Percentiles rank a stretch among this genome's conserved stretches.
Conservation (phyloP, 2,329 filamentous ascomycete genomes). For the Colletotrichum tabaci region DNA sequence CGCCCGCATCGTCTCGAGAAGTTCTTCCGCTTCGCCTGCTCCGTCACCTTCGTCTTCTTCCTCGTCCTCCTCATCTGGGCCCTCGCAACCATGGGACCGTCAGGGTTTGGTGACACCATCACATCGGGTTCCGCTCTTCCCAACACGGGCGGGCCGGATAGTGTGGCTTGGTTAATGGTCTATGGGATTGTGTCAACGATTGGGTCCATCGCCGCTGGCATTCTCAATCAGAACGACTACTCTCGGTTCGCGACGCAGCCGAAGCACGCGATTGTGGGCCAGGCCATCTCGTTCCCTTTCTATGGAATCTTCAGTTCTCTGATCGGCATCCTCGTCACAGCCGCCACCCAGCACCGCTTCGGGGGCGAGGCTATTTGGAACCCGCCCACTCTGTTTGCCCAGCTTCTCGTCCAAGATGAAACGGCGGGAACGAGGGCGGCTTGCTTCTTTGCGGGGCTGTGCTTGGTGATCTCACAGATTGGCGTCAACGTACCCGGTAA, state of each 20-base stretch:
- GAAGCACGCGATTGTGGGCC: constrained; percentile 53
- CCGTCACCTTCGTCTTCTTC: constrained; percentile 58
- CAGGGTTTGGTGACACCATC: constrained; percentile 55
- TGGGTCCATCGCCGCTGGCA: constrained; percentile 56
- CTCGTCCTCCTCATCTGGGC: constrained; percentile 61
- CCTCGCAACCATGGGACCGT: constrained; percentile 57
- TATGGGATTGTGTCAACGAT: constrained; percentile 55
- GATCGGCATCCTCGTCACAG: constrained; percentile 58
- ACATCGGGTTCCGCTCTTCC: constrained; percentile 45
- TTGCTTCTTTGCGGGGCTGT: constrained; percentile 56
- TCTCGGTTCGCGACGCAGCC: constrained; percentile 53
- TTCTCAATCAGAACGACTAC: constrained; percentile 58
- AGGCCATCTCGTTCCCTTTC: constrained; percentile 53
- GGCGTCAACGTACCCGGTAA: constrained; percentile 57
- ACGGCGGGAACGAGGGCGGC: constrained; percentile 54
- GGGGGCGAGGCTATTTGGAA: constrained; percentile 56
- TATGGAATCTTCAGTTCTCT: constrained; percentile 54
- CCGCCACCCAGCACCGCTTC: constrained; percentile 55
- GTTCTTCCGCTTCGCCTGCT: constrained; percentile 59
- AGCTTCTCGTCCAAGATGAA: constrained; percentile 49
- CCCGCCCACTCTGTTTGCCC: constrained; percentile 53
- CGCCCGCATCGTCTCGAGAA: constrained; percentile 59
- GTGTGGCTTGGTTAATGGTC: constrained; percentile 55
- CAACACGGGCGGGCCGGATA: constrained; percentile 48
- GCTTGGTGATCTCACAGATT: constrained; percentile 54